phyloP scores from a whole-genome alignment of 768 basidiomycete genomes.

The Harrya chromipes region DNA sequence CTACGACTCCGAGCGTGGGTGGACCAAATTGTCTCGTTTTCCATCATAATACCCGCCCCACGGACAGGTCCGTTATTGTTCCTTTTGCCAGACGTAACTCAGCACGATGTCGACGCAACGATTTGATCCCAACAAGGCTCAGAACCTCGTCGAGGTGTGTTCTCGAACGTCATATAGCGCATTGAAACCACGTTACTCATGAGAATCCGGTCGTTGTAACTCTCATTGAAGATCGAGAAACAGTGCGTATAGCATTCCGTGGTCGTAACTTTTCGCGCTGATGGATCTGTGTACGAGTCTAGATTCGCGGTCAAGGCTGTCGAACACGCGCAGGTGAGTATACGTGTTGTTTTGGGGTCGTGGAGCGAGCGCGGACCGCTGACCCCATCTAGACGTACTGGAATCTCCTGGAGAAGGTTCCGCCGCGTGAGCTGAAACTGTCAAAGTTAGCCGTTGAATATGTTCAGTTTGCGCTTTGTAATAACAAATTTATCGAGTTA shows the following conservation, averaged over 20 bases:
- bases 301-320: conserved; percentile 76
- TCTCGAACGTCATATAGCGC: conserved; percentile 3
- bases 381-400: conserved; percentile 74
- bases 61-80: background rate
- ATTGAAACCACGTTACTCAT: conserved; percentile 22
- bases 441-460: conserved; percentile 67
- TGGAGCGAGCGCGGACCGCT: conserved; percentile 6
- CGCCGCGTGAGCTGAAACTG: conserved; percentile 71
- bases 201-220: conserved; percentile 4
- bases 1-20: background rate
- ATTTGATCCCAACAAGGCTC: conserved; percentile 90
- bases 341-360: background rate
- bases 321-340: conserved; percentile 86
- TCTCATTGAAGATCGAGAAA: conserved; percentile 78
- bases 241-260: conserved; percentile 54
- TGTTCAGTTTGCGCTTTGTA: conserved; percentile 1
- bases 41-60: background rate
- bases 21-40: background rate
- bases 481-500: conserved; percentile 31
- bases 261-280: conserved; percentile 5
- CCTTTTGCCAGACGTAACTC: conserved; percentile 18
- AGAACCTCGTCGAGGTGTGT: conserved; percentile 84
- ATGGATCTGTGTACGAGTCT: conserved; percentile 8
- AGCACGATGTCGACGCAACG: conserved; percentile 43
- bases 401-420: conserved; percentile 82